Evolutionary conservation across 345 rosid species (phyloP), one percentile per base, ranked within the genome.

Genomic region (Eutrema yunnanense): DNA sequence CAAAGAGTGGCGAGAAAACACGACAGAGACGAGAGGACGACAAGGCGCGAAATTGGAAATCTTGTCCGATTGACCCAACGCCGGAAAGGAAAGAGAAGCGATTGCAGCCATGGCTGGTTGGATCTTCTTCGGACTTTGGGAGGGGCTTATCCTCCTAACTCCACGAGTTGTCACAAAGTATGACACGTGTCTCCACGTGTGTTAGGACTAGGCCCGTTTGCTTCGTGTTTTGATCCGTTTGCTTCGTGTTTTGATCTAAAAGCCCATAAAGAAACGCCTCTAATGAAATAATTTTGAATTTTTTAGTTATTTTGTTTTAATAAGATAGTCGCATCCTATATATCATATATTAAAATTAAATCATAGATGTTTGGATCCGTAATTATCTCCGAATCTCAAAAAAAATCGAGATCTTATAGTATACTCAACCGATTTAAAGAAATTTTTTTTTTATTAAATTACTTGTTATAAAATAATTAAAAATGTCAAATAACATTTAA

Each of bases 81-180:
- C 87, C 43, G 95, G 70, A 65, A 89, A 87, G n/a, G 92, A 90
- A 32, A 90, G 75, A 10, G 90, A 87, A 78, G 87, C 74, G 44
- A 86, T 81, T 16, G 94, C 82, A 65, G 96, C 96, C 77, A 73
- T 72, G 60, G 69, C 52, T 53, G 56, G 57, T 46, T 26, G 72
- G 32, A 56, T 66, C 78, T 74, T 73, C 55, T 41, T 19, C 29
- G 12, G 59, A 73, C 58, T 68, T 5, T 67, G 8, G 43, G 66
- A 37, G 9, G n/a, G 76, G 74, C 79, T 75, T 75, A 75, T 75
- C 77, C 74, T 22, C 26, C 26, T 22, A 75, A 52, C 51, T 75
- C 73, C 66, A 62, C 50, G 57, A 74, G 57, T 36, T 74, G 73
- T 38, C 50, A 36, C 22, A 9, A 22, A 60, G 6, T 46, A 4